Percentiles rank a stretch among this genome's conserved stretches.
These are phyloP conservation scores for Lachnellula occidentalis DNA, from an alignment of 2,329 filamentous ascomycete genomes.

Conservation along the genomic window DNA sequence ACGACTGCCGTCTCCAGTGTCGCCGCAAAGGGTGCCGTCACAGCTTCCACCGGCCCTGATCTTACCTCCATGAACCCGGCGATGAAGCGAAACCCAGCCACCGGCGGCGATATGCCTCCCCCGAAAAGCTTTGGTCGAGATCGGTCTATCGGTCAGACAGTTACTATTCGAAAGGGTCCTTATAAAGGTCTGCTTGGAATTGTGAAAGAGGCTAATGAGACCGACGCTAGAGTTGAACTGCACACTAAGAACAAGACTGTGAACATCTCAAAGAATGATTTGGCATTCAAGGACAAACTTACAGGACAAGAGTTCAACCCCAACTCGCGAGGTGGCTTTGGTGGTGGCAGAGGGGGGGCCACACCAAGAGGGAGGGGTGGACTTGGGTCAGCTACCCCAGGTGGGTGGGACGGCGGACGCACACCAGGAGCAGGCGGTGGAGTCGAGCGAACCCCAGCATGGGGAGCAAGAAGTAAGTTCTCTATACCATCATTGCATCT, in stretches of 20 bases:
- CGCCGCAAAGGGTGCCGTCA: conserved; percentile 80
- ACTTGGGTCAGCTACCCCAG: conserved; percentile 42
- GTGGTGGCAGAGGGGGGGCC: conserved; percentile 41
- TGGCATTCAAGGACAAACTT: conserved; percentile 80
- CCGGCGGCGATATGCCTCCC: conserved; percentile 53
- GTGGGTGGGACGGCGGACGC: conserved; percentile 61
- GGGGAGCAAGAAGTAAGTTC: conserved; percentile 63
- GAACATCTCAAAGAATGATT: conserved; percentile 71
- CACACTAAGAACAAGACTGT: conserved; percentile 93
- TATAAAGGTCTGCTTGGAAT: conserved; percentile 93
- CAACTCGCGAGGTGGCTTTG: conserved; percentile 42
- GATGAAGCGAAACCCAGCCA: conserved; percentile 61
- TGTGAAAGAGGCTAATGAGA: conserved; percentile 89
- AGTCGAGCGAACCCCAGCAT: conserved; percentile 69
- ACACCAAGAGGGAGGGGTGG: conserved; percentile 38
- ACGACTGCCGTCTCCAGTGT: conserved; percentile 82
- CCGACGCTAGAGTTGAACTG: conserved; percentile 80
- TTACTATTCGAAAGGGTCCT: conserved; percentile 78
- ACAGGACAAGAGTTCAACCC: conserved; percentile 77
- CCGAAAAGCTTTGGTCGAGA: conserved; percentile 75
- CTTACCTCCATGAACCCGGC: conserved; percentile 90
- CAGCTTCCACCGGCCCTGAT: conserved; percentile 61
- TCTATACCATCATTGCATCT: not conserved
- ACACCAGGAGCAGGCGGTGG: conserved; percentile 59
- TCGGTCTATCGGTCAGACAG: conserved; percentile 81